Evolutionary conservation across 768 basidiomycete genomes (phyloP).

Genomic region (Tylopilus sp.): DNA sequence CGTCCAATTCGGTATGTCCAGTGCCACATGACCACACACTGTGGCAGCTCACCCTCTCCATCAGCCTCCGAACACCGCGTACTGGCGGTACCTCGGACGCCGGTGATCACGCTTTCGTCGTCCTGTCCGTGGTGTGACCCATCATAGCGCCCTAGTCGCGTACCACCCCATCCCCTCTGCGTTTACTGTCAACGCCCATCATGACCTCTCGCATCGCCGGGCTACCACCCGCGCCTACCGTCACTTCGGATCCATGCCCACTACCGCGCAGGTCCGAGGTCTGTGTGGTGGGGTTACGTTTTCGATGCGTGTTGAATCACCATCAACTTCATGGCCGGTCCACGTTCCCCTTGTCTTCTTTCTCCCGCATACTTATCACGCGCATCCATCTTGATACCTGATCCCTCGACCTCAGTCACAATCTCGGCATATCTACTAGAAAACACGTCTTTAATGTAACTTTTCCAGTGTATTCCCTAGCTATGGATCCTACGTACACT

Average conservation of each 20-base stretch:
- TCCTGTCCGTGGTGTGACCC: conserved; percentile 4
- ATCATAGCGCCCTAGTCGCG: not conserved
- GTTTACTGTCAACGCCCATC: conserved; percentile 4
- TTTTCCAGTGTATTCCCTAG: conserved; percentile 25
- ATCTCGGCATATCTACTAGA: conserved; percentile 28
- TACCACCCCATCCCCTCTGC: conserved; percentile 1
- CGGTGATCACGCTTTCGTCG: conserved; percentile 23
- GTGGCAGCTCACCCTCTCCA: conserved; percentile 1
- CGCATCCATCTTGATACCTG: conserved; percentile 25
- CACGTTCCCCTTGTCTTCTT: conserved; percentile 4
- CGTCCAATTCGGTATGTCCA: conserved; percentile 40
- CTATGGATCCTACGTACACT: conserved; percentile 18
- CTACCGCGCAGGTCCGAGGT: conserved; percentile 3
- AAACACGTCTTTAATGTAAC: conserved; percentile 23
- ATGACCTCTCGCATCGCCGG: conserved; percentile 5
- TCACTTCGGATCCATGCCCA: conserved; percentile 7
- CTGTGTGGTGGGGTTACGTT: conserved; percentile 1
- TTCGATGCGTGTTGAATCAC: conserved; percentile 10
- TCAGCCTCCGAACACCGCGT: conserved; percentile 42
- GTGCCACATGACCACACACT: not conserved
- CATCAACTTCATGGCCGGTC: conserved; percentile 18
- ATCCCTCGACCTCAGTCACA: conserved; percentile 12
- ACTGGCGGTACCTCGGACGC: conserved; percentile 49
- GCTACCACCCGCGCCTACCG: not conserved
- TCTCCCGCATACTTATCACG: conserved; percentile 6